Base-by-base conservation (phyloP, 2,329 filamentous ascomycete species). In the Nemania sp. region DNA sequence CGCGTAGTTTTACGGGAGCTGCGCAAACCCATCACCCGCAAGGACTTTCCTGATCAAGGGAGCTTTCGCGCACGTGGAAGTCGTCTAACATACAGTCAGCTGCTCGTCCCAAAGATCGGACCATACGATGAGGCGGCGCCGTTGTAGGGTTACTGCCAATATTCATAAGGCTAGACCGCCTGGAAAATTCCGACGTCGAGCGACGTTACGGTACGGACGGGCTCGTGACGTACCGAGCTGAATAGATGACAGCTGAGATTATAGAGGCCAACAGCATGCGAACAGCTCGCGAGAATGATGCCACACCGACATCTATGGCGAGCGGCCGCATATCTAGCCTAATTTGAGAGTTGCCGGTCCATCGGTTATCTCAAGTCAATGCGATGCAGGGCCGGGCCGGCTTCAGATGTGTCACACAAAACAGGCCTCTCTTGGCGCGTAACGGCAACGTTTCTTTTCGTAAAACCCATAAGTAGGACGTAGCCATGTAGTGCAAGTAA, bases 341-440 rank as follows among this genome's bases (percentile, higher is more conserved):
- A 57, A 22, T 35, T 22, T 22, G 47, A 56, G 38, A 27, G 41
- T 20, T 18, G 55, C 38, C 32, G 22, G 35, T 61, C 65, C 45
- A 43, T 68, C 52, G 57, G 62, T 51, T 66, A 68, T 66, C 57
- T 62, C 20, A 54, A 62, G 29, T 41, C 35, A n/a, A 65, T 62
- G 58, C 60, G 56, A 47, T 62, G 41, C 62, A 66, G 53, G 32
- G 22, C 49, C 49, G 56, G 62, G 53, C 62, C 62, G 53, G 62
- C 62, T 59, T 66, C 38, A 66, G 52, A 54, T 68, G 15, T 38
- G 62, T 66, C 57, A 41, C 58, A 59, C 26, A 29, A 57, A 15
- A 54, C 51, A 49, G 55, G 15, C n/a, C 27, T 58, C 20, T 49
- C 56, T 64, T 64, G 43, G 51, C 55, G 35, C 22, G 43, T 54